Conservation (phyloP, 768 basidiomycete genomes). For the Phylloporus sp. region DNA sequence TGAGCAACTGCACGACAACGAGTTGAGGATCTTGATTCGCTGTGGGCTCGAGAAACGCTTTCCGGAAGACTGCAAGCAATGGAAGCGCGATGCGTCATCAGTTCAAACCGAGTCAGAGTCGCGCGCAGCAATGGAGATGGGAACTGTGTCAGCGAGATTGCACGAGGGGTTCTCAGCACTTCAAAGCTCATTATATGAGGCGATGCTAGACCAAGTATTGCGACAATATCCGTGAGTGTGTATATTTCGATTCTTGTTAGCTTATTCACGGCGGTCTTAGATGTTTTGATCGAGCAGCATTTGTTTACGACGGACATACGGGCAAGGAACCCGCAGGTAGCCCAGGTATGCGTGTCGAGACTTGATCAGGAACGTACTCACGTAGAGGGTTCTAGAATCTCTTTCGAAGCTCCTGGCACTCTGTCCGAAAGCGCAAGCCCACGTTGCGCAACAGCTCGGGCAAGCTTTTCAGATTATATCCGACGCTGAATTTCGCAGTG, state of each 20-base stretch:
- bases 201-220: slow-evolving; percentile 20
- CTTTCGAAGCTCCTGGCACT: neutral
- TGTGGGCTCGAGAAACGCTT: slow-evolving; percentile 30
- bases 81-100: slow-evolving; percentile 14
- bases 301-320: neutral
- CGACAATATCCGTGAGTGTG: slow-evolving; percentile 22
- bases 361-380: neutral
- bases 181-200: slow-evolving; percentile 20
- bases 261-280: slow-evolving; percentile 1
- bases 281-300: slow-evolving; percentile 11
- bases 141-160: neutral
- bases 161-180: slow-evolving; percentile 2
- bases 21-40: slow-evolving; percentile 25
- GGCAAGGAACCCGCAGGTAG: neutral
- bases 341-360: neutral
- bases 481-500: slow-evolving; percentile 1
- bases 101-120: neutral
- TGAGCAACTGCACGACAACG: slow-evolving; percentile 22
- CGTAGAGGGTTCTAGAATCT: neutral
- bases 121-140: neutral
- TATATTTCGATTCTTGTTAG: neutral
- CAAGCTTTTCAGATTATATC: slow-evolving; percentile 1
- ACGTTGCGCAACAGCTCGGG: neutral
- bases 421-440: slow-evolving; percentile 12
- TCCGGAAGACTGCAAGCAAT: slow-evolving; percentile 16